Conservation (phyloP, 805 yeast genomes). For the Vanderwaltozyma tropicalis region DNA sequence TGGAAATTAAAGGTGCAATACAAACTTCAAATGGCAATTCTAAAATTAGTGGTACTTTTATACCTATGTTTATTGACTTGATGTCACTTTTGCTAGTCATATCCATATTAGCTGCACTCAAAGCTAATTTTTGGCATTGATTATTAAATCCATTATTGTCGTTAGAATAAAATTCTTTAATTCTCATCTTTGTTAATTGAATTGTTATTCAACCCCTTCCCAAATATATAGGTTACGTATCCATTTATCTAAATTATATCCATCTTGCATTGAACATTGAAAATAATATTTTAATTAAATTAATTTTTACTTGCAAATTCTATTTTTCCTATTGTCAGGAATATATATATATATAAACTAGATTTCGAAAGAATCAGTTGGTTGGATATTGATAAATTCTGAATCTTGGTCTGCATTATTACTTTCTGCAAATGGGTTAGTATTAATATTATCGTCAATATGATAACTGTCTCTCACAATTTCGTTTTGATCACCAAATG, state of each 20-base stretch:
- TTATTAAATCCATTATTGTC: too few species aligned
- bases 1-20: constrained; percentile 4
- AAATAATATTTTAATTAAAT: too few species aligned
- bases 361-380: constrained; percentile 2
- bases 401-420: background rate
- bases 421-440: constrained; percentile 10
- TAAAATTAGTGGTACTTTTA: constrained; percentile 10
- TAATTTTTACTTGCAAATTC: constrained; percentile 3
- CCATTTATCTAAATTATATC: too few species aligned
- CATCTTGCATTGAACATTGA: too few species aligned
- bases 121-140: too few species aligned
- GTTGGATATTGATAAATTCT: background rate
- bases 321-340: background rate
- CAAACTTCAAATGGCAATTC: constrained; percentile 10
- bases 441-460: background rate
- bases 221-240: too few species aligned
- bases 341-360: background rate
- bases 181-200: too few species aligned
- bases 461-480: background rate
- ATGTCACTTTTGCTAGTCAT: too few species aligned
- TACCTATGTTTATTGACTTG: constrained; percentile 9
- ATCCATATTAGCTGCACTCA: too few species aligned
- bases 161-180: too few species aligned
- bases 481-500: constrained; percentile 16
- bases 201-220: too few species aligned